Percentiles rank a stretch among this genome's conserved stretches.
Conservation (phyloP, 2,329 filamentous ascomycete species). For the Claviceps quebecensis region DNA sequence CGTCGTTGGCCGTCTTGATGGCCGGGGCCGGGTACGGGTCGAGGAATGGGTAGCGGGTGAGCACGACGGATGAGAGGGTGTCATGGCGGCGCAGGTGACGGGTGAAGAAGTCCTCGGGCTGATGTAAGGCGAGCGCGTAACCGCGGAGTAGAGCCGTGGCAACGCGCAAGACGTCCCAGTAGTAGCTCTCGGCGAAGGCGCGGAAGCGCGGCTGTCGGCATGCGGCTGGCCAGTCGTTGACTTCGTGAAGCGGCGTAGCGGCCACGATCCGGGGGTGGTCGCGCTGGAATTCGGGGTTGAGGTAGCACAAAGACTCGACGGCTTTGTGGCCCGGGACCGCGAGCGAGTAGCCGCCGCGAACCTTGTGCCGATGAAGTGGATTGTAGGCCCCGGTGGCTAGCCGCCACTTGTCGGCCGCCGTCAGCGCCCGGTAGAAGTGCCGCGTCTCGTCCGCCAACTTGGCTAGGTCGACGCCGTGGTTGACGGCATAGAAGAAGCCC, state of each 20-base stretch:
- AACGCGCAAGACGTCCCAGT: conserved; percentile 5
- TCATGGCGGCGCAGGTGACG: conserved; percentile 4
- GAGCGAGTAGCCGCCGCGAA: conserved; percentile 5
- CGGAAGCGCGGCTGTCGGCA: conserved; percentile 7
- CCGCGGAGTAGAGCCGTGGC: conserved; percentile 5
- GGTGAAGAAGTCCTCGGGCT: conserved; percentile 6
- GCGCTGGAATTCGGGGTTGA: neutral
- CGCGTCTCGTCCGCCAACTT: conserved; percentile 5
- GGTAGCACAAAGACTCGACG: conserved; percentile 1
- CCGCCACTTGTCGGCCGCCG: conserved; percentile 5
- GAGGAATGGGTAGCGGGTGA: conserved; percentile 7
- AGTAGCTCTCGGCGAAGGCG: conserved; percentile 6
- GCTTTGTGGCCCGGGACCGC: neutral
- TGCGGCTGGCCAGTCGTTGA: conserved; percentile 7
- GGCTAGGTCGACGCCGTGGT: conserved; percentile 6
- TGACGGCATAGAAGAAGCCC: conserved; percentile 7
- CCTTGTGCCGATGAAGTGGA: conserved; percentile 2
- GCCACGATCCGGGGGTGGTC: conserved; percentile 5
- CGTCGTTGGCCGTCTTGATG: conserved; percentile 6
- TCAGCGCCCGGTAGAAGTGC: conserved; percentile 5
- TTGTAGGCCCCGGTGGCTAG: conserved; percentile 7
- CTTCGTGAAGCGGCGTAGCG: conserved; percentile 6
- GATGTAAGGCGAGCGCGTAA: conserved; percentile 5
- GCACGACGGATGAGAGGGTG: conserved; percentile 7
- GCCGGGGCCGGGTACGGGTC: conserved; percentile 7